Evolutionary conservation across 2,329 filamentous ascomycete species (phyloP).

Genomic region (Curvularia spicifera): DNA sequence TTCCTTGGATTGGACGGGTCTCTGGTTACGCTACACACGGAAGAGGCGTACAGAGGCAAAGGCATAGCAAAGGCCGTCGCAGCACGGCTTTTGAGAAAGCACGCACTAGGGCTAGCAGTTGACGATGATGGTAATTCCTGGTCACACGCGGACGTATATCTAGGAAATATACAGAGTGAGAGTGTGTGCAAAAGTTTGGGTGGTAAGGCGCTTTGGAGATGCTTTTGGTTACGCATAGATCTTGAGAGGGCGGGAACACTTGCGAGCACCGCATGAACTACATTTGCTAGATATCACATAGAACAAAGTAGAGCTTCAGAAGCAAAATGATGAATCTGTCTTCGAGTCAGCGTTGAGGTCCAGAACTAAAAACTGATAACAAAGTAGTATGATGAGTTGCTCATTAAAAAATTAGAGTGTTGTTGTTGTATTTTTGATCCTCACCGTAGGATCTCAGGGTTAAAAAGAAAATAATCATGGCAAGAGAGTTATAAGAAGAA

Average conservation of each 20-base stretch:
- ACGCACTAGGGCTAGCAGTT: conserved; percentile 38
- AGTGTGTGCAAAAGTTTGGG: conserved; percentile 68
- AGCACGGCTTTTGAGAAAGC: conserved; percentile 62
- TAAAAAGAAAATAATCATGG: conserved; percentile 71
- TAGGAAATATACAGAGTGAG: conserved; percentile 66
- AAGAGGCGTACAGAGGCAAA: conserved; percentile 63
- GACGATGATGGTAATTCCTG: conserved; percentile 55
- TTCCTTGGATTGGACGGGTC: conserved; percentile 68
- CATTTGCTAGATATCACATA: conserved; percentile 7
- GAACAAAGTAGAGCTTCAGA: neutral
- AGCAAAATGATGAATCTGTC: conserved; percentile 23
- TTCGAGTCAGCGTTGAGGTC: conserved; percentile 28
- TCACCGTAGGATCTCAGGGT: conserved; percentile 66
- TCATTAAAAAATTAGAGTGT: conserved; percentile 77
- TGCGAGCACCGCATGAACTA: conserved; percentile 12
- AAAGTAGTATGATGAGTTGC: conserved; percentile 22
- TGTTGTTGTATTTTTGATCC: conserved; percentile 67
- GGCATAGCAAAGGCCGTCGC: conserved; percentile 69
- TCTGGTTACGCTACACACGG: conserved; percentile 66
- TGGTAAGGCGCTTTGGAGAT: conserved; percentile 61
- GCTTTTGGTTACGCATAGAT: conserved; percentile 63
- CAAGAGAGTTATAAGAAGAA: conserved; percentile 24
- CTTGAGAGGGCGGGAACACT: conserved; percentile 37
- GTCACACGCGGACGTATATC: conserved; percentile 68
- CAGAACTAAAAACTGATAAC: conserved; percentile 1